phyloP scores from a whole-genome alignment of 2,329 filamentous ascomycete genomes.

The Claviceps cyperi region DNA sequence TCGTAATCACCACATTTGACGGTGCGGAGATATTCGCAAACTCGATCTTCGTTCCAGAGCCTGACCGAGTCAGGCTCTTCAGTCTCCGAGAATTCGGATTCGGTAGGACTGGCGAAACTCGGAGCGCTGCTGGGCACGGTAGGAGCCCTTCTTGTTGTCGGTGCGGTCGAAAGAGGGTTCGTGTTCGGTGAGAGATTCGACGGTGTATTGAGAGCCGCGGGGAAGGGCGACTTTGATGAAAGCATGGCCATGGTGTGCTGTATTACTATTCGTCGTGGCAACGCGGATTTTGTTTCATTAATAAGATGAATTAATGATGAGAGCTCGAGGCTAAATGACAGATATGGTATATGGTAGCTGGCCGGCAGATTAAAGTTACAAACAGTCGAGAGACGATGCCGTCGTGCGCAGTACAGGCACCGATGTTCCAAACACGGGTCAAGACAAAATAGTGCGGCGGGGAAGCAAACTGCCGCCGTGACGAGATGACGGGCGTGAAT shows the following conservation, averaged over 20 bases:
- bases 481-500: not conserved
- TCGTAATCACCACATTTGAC: constrained; percentile 94
- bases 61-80: constrained; percentile 63
- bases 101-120: constrained; percentile 66
- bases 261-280: not conserved
- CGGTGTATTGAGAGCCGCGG: constrained; percentile 31
- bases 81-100: constrained; percentile 81
- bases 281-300: not conserved
- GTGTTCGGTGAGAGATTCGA: constrained; percentile 30
- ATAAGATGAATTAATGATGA: not conserved
- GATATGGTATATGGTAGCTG: not conserved
- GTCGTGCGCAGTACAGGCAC: not conserved
- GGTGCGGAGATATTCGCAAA: constrained; percentile 78
- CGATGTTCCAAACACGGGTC: not conserved
- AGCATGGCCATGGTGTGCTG: constrained; percentile 53
- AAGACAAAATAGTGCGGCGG: too few relatives aligned
- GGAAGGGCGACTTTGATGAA: constrained; percentile 59
- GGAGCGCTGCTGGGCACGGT: constrained; percentile 35
- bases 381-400: not conserved
- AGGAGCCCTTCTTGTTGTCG: constrained; percentile 37
- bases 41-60: constrained; percentile 83
- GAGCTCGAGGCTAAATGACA: not conserved
- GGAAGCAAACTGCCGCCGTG: too few relatives aligned
- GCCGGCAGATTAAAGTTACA: not conserved
- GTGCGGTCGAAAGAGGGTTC: constrained; percentile 32